phyloP scores from a whole-genome alignment of 73 alveolate genomes.

The Tetrahymena borealis region DNA sequence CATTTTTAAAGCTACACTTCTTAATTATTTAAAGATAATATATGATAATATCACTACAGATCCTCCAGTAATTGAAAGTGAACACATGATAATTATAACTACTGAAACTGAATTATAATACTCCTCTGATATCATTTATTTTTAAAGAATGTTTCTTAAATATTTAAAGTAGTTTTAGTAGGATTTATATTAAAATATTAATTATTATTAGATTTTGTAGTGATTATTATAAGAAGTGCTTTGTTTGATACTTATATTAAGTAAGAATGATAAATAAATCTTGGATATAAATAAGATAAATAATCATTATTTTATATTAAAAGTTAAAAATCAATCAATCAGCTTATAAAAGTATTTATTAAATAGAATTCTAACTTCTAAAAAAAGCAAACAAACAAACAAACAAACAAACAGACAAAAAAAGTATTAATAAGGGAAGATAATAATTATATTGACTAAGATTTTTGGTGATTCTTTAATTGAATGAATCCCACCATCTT shows the following conservation, averaged over 20 bases:
- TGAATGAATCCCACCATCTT: no score
- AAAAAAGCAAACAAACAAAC: no score
- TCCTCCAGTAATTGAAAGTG: neutral
- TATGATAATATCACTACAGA: neutral
- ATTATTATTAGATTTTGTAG: neutral
- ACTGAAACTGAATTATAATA: neutral
- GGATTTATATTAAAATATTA: no score
- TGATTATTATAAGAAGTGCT: no score
- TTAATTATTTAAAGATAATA: neutral
- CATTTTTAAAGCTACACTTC: neutral
- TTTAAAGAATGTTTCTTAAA: neutral
- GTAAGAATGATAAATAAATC: no score
- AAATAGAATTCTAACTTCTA: neutral
- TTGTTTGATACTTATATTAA: no score
- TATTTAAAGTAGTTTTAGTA: neutral
- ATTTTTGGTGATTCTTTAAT: no score
- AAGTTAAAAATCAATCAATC: neutral
- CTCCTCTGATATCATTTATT: neutral
- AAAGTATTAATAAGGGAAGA: no score
- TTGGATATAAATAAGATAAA: no score
- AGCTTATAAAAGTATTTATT: neutral
- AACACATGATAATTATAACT: neutral
- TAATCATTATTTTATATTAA: no score
- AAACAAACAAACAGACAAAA: no score
- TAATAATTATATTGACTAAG: no score